Evolutionary conservation across 192 early-diverging fungal species (phyloP).

Genomic region (Mortierella alpina): DNA sequence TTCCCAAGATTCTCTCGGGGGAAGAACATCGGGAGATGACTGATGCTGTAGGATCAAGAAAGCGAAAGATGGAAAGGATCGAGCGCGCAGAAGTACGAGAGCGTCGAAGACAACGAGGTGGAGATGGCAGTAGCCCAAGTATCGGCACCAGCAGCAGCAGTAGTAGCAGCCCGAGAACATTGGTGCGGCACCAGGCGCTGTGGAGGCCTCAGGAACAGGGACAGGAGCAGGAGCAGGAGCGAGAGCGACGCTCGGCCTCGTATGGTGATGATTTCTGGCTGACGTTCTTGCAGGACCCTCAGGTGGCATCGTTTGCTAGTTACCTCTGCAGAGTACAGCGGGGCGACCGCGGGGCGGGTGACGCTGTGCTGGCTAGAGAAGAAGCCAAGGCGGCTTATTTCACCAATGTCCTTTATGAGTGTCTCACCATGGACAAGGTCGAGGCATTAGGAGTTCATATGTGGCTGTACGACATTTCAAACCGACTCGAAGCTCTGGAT

Average conservation of each 20-base stretch:
- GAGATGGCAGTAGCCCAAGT: background rate
- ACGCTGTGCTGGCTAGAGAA: constrained; percentile 43
- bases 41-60: constrained; percentile 9
- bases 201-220: background rate
- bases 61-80: constrained; percentile 1
- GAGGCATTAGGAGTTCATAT: constrained; percentile 61
- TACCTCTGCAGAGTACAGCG: constrained; percentile 34
- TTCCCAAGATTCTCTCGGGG: constrained; percentile 31
- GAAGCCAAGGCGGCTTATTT: constrained; percentile 49
- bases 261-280: constrained; percentile 34
- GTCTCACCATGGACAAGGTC: constrained; percentile 61
- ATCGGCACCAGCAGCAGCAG: no score
- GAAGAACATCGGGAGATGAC: background rate
- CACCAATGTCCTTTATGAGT: constrained; percentile 62
- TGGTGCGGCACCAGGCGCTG: no score
- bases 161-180: no score
- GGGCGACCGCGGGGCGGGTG: constrained; percentile 1
- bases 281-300: constrained; percentile 47
- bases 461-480: constrained; percentile 51
- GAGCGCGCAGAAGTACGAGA: background rate
- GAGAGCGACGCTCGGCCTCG: constrained; percentile 15
- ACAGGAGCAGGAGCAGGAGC: background rate
- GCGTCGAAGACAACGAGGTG: background rate
- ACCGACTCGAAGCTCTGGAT: constrained; percentile 20
- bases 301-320: constrained; percentile 54